phyloP scores from a whole-genome alignment of 148 eudicot genomes.

The Chenopodium suecicum region DNA sequence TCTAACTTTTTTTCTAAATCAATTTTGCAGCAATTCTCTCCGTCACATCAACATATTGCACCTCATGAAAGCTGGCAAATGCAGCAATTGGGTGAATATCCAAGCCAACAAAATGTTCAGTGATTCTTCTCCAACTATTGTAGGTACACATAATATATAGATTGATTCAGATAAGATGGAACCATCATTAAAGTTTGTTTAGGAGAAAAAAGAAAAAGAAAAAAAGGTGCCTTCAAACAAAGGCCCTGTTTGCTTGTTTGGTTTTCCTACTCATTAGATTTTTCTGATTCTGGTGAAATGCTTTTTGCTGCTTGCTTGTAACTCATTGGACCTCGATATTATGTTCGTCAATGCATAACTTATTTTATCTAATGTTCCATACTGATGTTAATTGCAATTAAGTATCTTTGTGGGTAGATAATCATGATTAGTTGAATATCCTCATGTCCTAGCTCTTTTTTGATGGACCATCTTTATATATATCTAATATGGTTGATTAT shows the following conservation, averaged over 20 bases:
- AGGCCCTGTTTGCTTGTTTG: conserved; percentile 16
- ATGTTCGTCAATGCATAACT: conserved; percentile 12
- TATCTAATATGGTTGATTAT: not conserved
- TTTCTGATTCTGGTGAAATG: conserved; percentile 16
- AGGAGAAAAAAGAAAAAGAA: not conserved
- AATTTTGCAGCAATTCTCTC: conserved; percentile 58
- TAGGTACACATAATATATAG: conserved; percentile 29
- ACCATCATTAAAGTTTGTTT: conserved; percentile 27
- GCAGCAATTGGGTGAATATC: conserved; percentile 70
- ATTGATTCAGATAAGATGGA: conserved; percentile 32
- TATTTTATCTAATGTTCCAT: not conserved
- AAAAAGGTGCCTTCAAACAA: not conserved
- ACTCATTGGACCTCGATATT: conserved; percentile 15
- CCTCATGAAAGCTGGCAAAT: conserved; percentile 89
- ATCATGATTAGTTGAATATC: conserved; percentile 7
- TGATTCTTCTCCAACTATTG: conserved; percentile 31
- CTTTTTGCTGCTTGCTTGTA: conserved; percentile 17
- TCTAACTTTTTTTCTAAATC: not conserved
- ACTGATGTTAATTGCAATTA: not conserved
- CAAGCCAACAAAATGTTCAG: conserved; percentile 42
- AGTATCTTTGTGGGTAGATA: not conserved
- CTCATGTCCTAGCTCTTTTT: not conserved
- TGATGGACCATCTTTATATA: not conserved
- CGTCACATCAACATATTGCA: conserved; percentile 67
- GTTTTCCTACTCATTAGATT: conserved; percentile 24